Base-by-base conservation (phyloP, 345 rosid species). In the Rhizophora mangle region DNA sequence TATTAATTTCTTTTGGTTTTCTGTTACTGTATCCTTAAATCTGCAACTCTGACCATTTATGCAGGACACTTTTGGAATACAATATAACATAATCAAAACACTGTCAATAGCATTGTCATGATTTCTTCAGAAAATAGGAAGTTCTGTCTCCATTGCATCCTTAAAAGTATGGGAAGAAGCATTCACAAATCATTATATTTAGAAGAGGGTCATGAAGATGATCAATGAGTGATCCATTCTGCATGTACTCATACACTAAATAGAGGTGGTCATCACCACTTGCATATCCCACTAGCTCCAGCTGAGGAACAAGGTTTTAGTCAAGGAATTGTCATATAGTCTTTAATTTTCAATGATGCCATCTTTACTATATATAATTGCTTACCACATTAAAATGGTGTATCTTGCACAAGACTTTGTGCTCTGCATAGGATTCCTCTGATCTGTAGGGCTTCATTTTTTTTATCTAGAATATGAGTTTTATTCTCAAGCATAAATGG, bases 361-460 rank as follows among this genome's bases (percentile, higher is more conserved):
- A 8, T 55, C 3, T n/a, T 21, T 60, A 9, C 30, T 56, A 10
- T 16, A 26, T 18, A 60, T 36, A 2, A 64, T 52, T 55, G 29
- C 66, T 60, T 65, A 77, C 81, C 83, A 77, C 76, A 67, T 82
- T 82, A 60, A 79, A 77, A 61, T 74, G 81, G 77, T 82, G 79
- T 57, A 74, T 64, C 68, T 60, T 79, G 77, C 78, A 79, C 63
- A 77, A 47, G 21, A 74, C 79, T 27, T 72, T 79, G 21, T 74
- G 75, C 83, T 82, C 78, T 6, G 76, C 61, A 6, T 71, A 64
- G 72, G 79, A 82, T 66, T 79, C 80, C 73, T 62, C 74, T 46
- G 77, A 71, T 34, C 72, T 76, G 65, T 60, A 74, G 8, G 74
- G 68, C 67, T 74, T 79, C 81, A 82, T 82, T 74, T 79, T 68